Conservation (phyloP, 2,329 filamentous ascomycete genomes). For the Botrytis tulipae region DNA sequence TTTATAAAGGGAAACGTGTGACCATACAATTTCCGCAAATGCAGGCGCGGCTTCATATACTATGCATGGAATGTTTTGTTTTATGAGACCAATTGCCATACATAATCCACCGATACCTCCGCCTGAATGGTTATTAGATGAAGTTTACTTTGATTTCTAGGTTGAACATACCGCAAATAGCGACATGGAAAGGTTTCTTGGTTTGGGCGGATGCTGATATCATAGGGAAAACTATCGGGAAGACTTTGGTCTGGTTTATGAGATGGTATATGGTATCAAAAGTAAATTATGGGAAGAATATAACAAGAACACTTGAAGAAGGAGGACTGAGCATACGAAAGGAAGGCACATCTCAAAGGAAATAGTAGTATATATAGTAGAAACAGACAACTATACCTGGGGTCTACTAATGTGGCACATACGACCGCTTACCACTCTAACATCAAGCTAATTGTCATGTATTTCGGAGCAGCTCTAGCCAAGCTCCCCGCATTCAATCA, state of each 20-base stretch:
- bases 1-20: not conserved
- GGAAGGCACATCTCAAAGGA: not conserved
- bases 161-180: slow-evolving; percentile 32
- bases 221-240: not conserved
- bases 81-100: slow-evolving; percentile 35
- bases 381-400: not conserved
- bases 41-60: slow-evolving; percentile 36
- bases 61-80: slow-evolving; percentile 34
- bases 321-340: not conserved
- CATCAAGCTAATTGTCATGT: not conserved
- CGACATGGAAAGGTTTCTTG: slow-evolving; percentile 36
- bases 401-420: not conserved
- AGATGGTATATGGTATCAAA: not conserved
- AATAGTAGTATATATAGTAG: not conserved
- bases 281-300: not conserved
- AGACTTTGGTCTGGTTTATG: not conserved
- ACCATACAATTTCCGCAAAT: slow-evolving; percentile 36
- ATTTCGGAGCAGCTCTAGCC: not conserved
- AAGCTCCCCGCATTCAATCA: not conserved
- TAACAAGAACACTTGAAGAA: not conserved
- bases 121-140: slow-evolving; percentile 23
- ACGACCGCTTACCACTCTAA: not conserved
- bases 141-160: not conserved
- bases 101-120: slow-evolving; percentile 37
- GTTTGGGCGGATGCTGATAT: slow-evolving; percentile 26